Conservation (phyloP, 2,329 filamentous ascomycete genomes). For the Penicillium sp. region DNA sequence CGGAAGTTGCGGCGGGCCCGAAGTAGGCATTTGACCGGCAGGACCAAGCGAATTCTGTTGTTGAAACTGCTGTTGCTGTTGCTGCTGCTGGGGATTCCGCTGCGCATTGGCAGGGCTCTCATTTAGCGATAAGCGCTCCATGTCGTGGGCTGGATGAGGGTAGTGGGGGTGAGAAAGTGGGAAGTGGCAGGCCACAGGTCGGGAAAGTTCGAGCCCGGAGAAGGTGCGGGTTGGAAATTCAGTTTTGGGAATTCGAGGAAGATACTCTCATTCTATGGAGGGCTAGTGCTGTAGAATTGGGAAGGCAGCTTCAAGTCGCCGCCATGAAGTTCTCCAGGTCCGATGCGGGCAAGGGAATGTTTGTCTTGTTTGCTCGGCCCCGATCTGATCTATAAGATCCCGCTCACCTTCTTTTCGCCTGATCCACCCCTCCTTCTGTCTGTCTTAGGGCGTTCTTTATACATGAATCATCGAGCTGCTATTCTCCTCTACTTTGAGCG, state of each 20-base stretch:
- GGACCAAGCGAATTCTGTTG: constrained; percentile 32
- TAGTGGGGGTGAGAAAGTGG: constrained; percentile 10
- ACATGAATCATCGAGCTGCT: neutral
- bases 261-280: neutral
- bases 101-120: constrained; percentile 28
- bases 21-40: constrained; percentile 4
- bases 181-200: constrained; percentile 6
- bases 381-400: constrained; percentile 3
- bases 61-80: constrained; percentile 28
- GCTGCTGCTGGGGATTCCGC: constrained; percentile 17
- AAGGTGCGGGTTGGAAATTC: neutral
- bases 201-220: neutral
- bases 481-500: neutral
- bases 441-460: neutral
- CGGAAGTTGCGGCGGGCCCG: constrained; percentile 48
- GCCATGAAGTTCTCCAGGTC: constrained; percentile 2
- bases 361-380: constrained; percentile 4
- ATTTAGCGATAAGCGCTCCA: constrained; percentile 40
- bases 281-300: neutral
- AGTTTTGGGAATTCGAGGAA: neutral
- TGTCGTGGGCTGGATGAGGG: constrained; percentile 14
- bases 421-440: neutral
- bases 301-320: neutral
- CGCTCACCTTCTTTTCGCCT: constrained; percentile 1
- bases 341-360: constrained; percentile 1